Base-by-base conservation (phyloP, 208 protist genomes). In the Crithidia acanthocephali region DNA sequence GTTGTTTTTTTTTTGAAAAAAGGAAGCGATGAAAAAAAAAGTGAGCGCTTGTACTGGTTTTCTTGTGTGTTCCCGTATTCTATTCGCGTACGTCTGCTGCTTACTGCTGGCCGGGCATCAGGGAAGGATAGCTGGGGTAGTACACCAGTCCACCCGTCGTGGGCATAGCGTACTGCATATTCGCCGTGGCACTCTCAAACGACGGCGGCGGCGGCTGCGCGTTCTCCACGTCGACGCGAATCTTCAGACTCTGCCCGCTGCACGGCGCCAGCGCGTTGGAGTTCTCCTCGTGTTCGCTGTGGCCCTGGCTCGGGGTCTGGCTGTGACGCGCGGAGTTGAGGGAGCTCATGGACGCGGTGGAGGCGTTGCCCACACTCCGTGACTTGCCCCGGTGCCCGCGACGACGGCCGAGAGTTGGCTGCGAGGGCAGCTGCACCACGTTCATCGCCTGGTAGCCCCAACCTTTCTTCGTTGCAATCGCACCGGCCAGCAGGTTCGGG, bases 371-470 rank as follows among this genome's bases (percentile, higher is more conserved):
- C 23, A 15, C 23, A 11, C 57, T 50, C 13, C 37, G 35, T 11
- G 37, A 4, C 30, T 25, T 37, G 4, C 57, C 57, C 6, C 57
- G 37, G 23, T 32, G 33, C 9, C 40, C 35, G 11, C 57, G 57
- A 4, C 57, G 33, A 6, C 20, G 32, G 16, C 37, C 23, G 0
- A 30, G 28, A 0, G 23, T 22, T 18, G 28, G 44, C 44, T 58
- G 55, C 47, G 55, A 48, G 6, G 33, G 30, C 40, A 40, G 32
- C 32, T 50, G 67, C 57, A 53, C 22, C 16, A 73, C 68, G 25
- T 73, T 42, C 30, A 73, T 66, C 23, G 68, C 68, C 58, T 73
- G 68, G 30, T 73, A 73, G 58, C 68, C 68, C 68, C 68, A 73
- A 9, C 68, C 68, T 35, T 66, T 73, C 58, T 64, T 73, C 2